phyloP scores from a whole-genome alignment of 2,329 filamentous ascomycete genomes.

The Colletotrichum falcatum region DNA sequence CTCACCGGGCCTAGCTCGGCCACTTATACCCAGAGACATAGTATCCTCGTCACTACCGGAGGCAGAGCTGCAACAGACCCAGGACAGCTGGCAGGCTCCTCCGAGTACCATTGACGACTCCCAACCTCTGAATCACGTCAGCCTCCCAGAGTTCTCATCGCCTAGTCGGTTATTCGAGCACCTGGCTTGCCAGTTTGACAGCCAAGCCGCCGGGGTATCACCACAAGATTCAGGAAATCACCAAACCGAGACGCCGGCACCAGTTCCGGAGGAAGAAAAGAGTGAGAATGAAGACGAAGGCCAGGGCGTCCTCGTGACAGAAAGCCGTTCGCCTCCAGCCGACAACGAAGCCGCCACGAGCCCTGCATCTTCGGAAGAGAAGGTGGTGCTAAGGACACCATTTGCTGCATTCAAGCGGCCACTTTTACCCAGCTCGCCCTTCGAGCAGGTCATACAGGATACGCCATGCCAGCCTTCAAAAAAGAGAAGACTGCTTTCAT shows the following conservation, averaged over 20 bases:
- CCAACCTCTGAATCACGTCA: slow-evolving; percentile 55
- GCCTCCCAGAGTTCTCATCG: slow-evolving; percentile 53
- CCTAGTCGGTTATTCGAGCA: slow-evolving; percentile 64
- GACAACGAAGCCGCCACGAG: neutral
- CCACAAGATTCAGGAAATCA: slow-evolving; percentile 1
- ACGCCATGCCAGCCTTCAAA: slow-evolving; percentile 23
- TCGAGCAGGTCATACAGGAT: slow-evolving; percentile 31
- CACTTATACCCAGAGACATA: slow-evolving; percentile 8
- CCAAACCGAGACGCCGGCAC: neutral
- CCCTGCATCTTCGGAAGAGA: slow-evolving; percentile 36
- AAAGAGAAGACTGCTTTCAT: slow-evolving; percentile 26
- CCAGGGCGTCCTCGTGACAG: slow-evolving; percentile 52
- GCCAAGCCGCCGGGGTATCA: neutral
- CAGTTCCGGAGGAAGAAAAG: neutral
- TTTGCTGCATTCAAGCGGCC: slow-evolving; percentile 28
- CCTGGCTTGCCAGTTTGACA: slow-evolving; percentile 44
- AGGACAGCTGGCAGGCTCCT: slow-evolving; percentile 55
- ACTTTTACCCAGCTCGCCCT: slow-evolving; percentile 1
- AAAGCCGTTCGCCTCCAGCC: slow-evolving; percentile 45
- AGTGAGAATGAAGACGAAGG: slow-evolving; percentile 24
- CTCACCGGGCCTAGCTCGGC: slow-evolving; percentile 46
- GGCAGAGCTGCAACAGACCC: slow-evolving; percentile 4
- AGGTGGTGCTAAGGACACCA: slow-evolving; percentile 30
- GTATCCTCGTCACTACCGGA: slow-evolving; percentile 21
- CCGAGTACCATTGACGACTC: slow-evolving; percentile 68